Percentiles rank a stretch among this genome's conserved stretches.
phyloP scores from a whole-genome alignment of 192 early-diverging fungal genomes.

The Linnemannia schmuckeri region DNA sequence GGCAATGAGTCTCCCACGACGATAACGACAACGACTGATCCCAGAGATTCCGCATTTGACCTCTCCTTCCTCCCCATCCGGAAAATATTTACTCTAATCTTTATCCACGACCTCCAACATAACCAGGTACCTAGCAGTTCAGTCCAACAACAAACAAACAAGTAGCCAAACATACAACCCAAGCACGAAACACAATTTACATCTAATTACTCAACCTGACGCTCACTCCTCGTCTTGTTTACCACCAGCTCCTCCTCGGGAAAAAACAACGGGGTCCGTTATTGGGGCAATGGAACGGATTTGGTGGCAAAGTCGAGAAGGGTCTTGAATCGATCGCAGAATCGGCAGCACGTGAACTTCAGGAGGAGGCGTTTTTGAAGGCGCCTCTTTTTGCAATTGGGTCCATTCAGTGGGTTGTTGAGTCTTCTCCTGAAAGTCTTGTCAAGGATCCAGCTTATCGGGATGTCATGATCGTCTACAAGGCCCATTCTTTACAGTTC shows the following conservation, averaged over 20 bases:
- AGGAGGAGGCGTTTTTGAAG: constrained; percentile 35
- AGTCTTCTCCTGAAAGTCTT: not conserved
- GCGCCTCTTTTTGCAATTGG: constrained; percentile 39
- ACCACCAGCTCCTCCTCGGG: constrained; percentile 25
- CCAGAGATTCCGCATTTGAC: constrained; percentile 18
- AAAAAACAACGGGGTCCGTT: constrained; percentile 39
- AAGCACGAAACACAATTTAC: not conserved
- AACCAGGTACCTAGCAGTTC: constrained; percentile 20
- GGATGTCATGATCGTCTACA: constrained; percentile 45
- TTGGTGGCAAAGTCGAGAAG: constrained; percentile 48
- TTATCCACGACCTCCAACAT: constrained; percentile 34
- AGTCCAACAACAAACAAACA: no score
- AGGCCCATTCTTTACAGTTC: constrained; percentile 21
- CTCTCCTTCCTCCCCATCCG: constrained; percentile 13
- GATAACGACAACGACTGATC: not conserved
- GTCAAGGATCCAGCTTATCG: constrained; percentile 2
- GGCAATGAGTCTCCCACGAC: not conserved
- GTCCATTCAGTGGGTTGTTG: constrained; percentile 43
- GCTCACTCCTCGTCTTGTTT: not conserved
- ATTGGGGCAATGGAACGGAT: constrained; percentile 52
- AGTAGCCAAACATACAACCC: no score
- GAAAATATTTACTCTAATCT: constrained; percentile 48
- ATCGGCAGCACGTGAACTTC: constrained; percentile 35
- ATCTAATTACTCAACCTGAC: not conserved
- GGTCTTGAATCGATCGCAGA: constrained; percentile 23